phyloP scores from a whole-genome alignment of 2,329 filamentous ascomycete species.

The Alternaria arbusti region DNA sequence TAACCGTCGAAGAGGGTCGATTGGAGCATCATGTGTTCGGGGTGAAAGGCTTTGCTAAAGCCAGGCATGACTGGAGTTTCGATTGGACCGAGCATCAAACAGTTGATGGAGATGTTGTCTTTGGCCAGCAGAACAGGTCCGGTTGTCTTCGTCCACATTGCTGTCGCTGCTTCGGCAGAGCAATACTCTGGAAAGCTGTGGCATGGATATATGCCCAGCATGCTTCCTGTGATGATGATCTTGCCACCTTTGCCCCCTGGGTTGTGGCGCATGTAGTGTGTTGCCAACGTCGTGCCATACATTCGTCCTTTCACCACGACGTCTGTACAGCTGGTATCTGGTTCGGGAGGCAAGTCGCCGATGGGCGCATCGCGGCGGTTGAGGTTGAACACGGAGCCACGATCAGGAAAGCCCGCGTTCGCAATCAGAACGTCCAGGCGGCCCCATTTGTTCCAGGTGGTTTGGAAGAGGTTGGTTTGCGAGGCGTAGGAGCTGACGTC shows the following conservation, averaged over 20 bases:
- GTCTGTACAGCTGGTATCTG: conserved; percentile 55
- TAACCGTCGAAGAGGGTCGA: conserved; percentile 55
- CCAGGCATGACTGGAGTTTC: conserved; percentile 52
- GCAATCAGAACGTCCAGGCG: conserved; percentile 58
- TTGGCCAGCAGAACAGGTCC: conserved; percentile 39
- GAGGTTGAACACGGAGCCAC: conserved; percentile 54
- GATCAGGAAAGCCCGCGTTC: conserved; percentile 60
- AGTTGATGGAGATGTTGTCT: conserved; percentile 58
- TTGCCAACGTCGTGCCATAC: conserved; percentile 57
- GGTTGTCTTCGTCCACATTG: conserved; percentile 35
- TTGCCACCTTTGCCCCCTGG: conserved; percentile 48
- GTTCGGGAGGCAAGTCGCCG: conserved; percentile 51
- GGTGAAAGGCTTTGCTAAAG: conserved; percentile 32
- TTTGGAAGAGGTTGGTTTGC: conserved; percentile 53
- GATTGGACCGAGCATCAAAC: conserved; percentile 57
- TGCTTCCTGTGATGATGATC: conserved; percentile 55
- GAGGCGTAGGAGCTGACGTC: conserved; percentile 57
- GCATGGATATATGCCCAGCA: conserved; percentile 54
- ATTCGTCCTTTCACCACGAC: conserved; percentile 58
- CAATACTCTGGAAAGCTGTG: conserved; percentile 57
- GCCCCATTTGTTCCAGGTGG: conserved; percentile 53
- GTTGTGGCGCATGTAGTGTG: conserved; percentile 62
- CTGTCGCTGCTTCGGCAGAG: conserved; percentile 57
- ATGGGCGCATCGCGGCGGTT: conserved; percentile 28
- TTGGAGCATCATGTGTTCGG: conserved; percentile 46